phyloP scores from a whole-genome alignment of 768 basidiomycete genomes.

The Pholiota molesta region DNA sequence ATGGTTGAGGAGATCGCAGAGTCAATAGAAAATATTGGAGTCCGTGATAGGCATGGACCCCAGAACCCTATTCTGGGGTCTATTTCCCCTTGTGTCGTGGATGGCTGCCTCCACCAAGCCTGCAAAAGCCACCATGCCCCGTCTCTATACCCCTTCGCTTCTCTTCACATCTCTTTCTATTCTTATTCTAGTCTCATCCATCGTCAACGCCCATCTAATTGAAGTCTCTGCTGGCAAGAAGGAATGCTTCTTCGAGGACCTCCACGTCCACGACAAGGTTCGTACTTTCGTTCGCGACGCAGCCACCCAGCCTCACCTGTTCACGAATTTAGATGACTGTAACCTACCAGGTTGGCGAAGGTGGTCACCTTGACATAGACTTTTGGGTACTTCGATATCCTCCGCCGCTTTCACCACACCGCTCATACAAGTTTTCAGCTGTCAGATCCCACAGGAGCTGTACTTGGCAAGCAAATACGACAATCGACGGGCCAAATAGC shows the following conservation, averaged over 20 bases:
- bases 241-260: conserved; percentile 96
- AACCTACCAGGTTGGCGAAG: conserved; percentile 97
- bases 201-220: conserved; percentile 68
- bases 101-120: conserved; percentile 6
- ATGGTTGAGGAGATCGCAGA: conserved; percentile 22
- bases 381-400: conserved; percentile 70
- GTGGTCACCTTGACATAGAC: conserved; percentile 96
- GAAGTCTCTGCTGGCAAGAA: conserved; percentile 78
- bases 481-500: conserved; percentile 89
- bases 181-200: conserved; percentile 41
- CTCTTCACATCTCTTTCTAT: conserved; percentile 42
- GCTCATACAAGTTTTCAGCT: conserved; percentile 52
- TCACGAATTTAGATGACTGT: conserved; percentile 83
- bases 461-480: conserved; percentile 79
- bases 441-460: conserved; percentile 68
- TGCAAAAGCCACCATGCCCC: conserved; percentile 23
- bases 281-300: conserved; percentile 6
- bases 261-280: conserved; percentile 90
- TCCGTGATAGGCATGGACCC: conserved; percentile 21
- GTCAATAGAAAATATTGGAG: conserved; percentile 26
- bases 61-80: conserved; percentile 22
- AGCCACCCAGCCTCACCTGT: conserved; percentile 8
- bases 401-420: conserved; percentile 5
- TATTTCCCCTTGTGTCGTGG: conserved; percentile 18
- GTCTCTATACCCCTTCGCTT: conserved; percentile 39